Conservation (phyloP, 768 basidiomycete species). For the Hebeloma cylindrosporum region DNA sequence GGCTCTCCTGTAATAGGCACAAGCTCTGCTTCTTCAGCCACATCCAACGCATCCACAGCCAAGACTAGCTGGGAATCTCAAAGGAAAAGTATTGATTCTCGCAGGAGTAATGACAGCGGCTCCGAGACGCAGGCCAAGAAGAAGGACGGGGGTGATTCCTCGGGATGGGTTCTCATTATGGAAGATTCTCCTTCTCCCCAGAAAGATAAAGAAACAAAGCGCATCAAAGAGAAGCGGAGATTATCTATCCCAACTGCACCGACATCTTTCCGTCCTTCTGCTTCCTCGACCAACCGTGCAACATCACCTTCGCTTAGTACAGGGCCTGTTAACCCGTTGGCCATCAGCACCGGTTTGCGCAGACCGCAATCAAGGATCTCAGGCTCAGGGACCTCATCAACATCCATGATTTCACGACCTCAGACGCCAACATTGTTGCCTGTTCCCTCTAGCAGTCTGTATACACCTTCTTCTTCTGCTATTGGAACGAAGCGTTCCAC, state of each 20-base stretch:
- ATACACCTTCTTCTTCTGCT: conserved; percentile 39
- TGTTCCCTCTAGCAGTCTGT: conserved; percentile 55
- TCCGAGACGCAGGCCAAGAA: conserved; percentile 44
- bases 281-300: conserved; percentile 44
- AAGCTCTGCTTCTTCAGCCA: conserved; percentile 37
- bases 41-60: conserved; percentile 40
- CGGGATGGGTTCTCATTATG: conserved; percentile 90
- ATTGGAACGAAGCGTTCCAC: conserved; percentile 58
- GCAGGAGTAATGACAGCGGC: conserved; percentile 45
- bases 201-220: conserved; percentile 54
- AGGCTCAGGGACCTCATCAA: conserved; percentile 61
- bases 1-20: conserved; percentile 25
- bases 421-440: conserved; percentile 77
- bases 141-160: conserved; percentile 57
- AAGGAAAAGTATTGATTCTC: conserved; percentile 44
- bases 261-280: conserved; percentile 39
- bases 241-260: conserved; percentile 62
- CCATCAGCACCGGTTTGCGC: conserved; percentile 45
- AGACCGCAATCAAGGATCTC: conserved; percentile 78
- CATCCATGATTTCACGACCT: conserved; percentile 69
- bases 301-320: conserved; percentile 26
- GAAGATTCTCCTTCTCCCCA: conserved; percentile 77
- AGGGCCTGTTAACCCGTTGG: conserved; percentile 26
- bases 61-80: conserved; percentile 47
- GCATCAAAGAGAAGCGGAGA: conserved; percentile 44